Evolutionary conservation across 2,329 filamentous ascomycete genomes (phyloP), one percentile per base, ranked within the genome.

Genomic region (Sphaerulina populicola): DNA sequence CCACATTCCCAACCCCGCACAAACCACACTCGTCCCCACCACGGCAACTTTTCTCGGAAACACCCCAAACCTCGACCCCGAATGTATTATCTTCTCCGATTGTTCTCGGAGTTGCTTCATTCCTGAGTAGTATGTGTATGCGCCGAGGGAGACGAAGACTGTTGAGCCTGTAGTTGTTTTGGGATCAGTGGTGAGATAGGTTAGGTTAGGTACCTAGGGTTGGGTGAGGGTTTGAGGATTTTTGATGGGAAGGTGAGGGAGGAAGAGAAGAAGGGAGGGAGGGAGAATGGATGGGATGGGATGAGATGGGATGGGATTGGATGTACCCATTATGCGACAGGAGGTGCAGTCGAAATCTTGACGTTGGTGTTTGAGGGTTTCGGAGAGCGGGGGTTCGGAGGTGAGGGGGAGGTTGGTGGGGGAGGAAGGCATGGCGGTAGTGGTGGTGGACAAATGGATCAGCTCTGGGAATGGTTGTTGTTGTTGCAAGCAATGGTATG

Each of bases 1-100:
- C 67, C 74, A 76, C 23, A 70, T 61, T 2, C 72, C 73, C 61
- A 74, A 37, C 2, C 70, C 72, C 6, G 74, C 68, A 61, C 74
- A 60, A 5, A 63, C 61, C 1, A 64, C 65, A 31, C 68, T 68
- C 38, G 70, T 66, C 27, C 63, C 67, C 15, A 69, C 71, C 12
- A 75, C 68, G 3, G 68, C 69, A 3, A 64, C 62, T 55, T 66
- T 62, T 36, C 73, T 57, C 44, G 67, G 67, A 4, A 60, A 59
- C 63, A 75, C 66, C 6, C 71, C 69, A 44, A 74, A 69, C 49
- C 66, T 60, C 45, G 66, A 68, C 31, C 68, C 69, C 56, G 66
- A 71, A 44, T 66, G 66, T 35, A 70, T 47, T 45, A 74, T 74
- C 42, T 65, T 64, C 27, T 71, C 66, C 36, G 70, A 60, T 33